Percentiles rank a stretch among this genome's conserved stretches.
Evolutionary conservation across 257 asterid species (phyloP).

Genomic region (Rauvolfia tetraphylla): DNA sequence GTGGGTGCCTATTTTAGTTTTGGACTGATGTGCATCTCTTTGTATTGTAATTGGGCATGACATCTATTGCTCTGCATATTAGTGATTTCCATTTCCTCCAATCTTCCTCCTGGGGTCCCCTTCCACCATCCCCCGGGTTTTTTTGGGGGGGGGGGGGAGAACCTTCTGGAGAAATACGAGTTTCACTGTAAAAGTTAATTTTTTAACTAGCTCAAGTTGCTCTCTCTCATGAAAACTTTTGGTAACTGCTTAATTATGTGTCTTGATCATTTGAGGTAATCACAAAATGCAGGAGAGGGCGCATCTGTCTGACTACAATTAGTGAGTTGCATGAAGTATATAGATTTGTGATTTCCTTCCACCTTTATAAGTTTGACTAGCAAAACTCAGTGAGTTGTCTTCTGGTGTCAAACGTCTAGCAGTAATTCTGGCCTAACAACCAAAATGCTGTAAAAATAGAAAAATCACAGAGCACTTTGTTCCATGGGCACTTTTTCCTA

Average conservation of each 20-base stretch:
- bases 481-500: background rate
- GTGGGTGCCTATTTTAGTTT: background rate
- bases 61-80: background rate
- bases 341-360: background rate
- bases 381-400: too few species aligned
- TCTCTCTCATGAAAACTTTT: background rate
- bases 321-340: background rate
- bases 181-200: too few species aligned
- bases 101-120: too few species aligned
- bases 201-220: background rate
- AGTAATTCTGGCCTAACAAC: background rate
- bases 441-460: background rate
- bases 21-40: background rate
- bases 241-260: background rate
- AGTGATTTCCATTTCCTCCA: too few species aligned
- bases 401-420: too few species aligned
- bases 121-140: background rate
- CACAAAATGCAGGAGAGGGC: background rate
- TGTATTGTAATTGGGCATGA: background rate
- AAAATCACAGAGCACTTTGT: background rate
- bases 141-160: too few species aligned
- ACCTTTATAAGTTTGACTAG: too few species aligned
- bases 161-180: too few species aligned
- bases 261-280: background rate
- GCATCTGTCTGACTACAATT: background rate